A percentile compares a stretch with the other conserved stretches of the same genome.
Conservation (phyloP, 2,329 filamentous ascomycete species). For the Penicillium capsulatum region DNA sequence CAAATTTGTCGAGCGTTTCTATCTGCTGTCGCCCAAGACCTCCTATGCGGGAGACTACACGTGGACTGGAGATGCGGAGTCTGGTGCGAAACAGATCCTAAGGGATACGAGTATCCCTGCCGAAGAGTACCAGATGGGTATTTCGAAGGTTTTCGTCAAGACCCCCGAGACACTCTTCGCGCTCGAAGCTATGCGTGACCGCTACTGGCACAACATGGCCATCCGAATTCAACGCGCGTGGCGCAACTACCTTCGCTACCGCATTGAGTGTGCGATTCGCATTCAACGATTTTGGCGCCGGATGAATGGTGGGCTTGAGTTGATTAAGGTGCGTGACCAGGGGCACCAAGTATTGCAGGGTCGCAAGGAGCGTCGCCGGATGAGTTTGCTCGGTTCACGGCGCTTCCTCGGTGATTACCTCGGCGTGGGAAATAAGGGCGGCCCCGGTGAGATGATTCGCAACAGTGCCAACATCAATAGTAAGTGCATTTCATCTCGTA, state of each 20-base stretch:
- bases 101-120: slow-evolving; percentile 93
- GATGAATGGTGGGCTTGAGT: slow-evolving; percentile 84
- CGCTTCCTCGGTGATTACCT: slow-evolving; percentile 94
- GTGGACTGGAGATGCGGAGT: slow-evolving; percentile 83
- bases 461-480: slow-evolving; percentile 65
- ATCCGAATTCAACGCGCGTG: slow-evolving; percentile 95
- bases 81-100: slow-evolving; percentile 84
- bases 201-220: slow-evolving; percentile 99
- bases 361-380: slow-evolving; percentile 85
- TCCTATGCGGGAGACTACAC: slow-evolving; percentile 97
- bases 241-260: slow-evolving; percentile 91
- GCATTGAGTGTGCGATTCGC: slow-evolving; percentile 83
- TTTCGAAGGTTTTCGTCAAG: slow-evolving; percentile 97
- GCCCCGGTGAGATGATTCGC: slow-evolving; percentile 76
- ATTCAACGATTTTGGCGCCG: slow-evolving; percentile 96
- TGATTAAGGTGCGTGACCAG: slow-evolving; percentile 79
- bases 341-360: slow-evolving; percentile 77
- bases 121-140: slow-evolving; percentile 96
- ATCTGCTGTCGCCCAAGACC: slow-evolving; percentile 86
- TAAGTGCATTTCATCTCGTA: slow-evolving; percentile 38
- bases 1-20: slow-evolving; percentile 97
- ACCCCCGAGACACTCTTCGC: slow-evolving; percentile 95
- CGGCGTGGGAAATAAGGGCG: slow-evolving; percentile 73
- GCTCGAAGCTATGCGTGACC: slow-evolving; percentile 92
- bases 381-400: slow-evolving; percentile 85